Evolutionary conservation across 2,329 filamentous ascomycete genomes (phyloP).

Genomic region (Fusarium sp.): DNA sequence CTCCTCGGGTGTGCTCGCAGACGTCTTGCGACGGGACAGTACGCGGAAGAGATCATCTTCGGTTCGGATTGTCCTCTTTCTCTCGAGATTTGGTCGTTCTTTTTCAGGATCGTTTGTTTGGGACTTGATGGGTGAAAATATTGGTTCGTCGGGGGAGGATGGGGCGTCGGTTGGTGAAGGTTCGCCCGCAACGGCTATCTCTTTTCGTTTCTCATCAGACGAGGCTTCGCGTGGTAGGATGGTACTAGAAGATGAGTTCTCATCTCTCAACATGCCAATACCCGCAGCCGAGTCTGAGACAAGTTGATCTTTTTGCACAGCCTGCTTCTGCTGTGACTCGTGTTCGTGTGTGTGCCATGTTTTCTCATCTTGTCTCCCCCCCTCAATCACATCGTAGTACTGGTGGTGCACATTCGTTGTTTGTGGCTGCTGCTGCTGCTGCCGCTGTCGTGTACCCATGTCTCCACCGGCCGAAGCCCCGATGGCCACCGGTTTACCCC

Average conservation of each 20-base stretch:
- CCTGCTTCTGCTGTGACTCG: neutral
- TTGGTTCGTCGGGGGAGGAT: constrained; percentile 19
- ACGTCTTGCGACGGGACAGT: constrained; percentile 62
- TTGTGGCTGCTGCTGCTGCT: neutral
- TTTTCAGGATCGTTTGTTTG: constrained; percentile 27
- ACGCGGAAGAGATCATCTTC: constrained; percentile 66
- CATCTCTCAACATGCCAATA: neutral
- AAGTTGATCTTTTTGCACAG: neutral
- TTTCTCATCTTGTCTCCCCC: neutral
- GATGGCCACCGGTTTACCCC: constrained; percentile 5
- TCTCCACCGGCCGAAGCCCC: constrained; percentile 4
- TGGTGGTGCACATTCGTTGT: neutral
- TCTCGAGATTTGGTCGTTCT: constrained; percentile 34
- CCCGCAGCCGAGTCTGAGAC: neutral
- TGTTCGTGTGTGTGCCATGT: neutral
- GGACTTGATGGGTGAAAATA: constrained; percentile 48
- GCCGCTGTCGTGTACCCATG: neutral
- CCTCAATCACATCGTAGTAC: neutral
- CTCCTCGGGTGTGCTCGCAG: constrained; percentile 49
- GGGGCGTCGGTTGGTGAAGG: constrained; percentile 8
- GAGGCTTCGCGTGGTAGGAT: neutral
- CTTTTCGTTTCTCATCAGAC: constrained; percentile 2
- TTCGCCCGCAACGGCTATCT: neutral
- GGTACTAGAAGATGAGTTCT: neutral
- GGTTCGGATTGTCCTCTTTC: constrained; percentile 47